Conservation (phyloP, 371 early-diverging fungal genomes). For the Mortierella polycephala region DNA sequence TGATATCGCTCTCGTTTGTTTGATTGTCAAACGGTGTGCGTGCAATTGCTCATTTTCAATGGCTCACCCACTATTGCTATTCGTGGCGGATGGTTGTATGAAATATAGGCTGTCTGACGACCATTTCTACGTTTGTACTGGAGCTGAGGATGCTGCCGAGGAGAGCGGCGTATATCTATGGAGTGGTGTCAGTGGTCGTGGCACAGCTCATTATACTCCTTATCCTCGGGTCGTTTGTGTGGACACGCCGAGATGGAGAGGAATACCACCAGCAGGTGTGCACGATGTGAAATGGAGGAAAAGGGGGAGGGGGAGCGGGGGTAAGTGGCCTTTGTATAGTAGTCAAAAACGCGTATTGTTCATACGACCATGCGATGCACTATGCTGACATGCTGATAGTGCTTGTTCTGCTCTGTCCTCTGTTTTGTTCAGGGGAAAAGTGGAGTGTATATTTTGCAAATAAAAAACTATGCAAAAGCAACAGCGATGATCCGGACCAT, state of each 20-base stretch:
- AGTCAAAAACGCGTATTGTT: no score
- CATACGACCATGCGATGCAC: no score
- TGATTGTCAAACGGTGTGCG: not conserved
- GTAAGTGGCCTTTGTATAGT: no score
- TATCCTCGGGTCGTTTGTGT: slow-evolving; percentile 63
- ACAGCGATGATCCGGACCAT: no score
- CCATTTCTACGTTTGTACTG: slow-evolving; percentile 79
- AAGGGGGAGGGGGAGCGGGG: no score
- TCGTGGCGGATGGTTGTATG: not conserved
- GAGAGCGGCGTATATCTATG: slow-evolving; percentile 60
- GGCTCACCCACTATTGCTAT: not conserved
- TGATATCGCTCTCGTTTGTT: not conserved
- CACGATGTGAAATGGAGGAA: no score
- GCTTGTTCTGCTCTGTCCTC: no score
- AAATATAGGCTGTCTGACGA: slow-evolving; percentile 70
- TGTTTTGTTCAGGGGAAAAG: no score
- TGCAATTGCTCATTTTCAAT: not conserved
- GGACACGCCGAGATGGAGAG: slow-evolving; percentile 50
- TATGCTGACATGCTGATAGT: no score
- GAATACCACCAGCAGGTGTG: no score
- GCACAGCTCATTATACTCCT: slow-evolving; percentile 64
- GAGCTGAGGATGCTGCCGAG: slow-evolving; percentile 59
- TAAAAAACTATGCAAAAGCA: no score
- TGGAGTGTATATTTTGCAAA: no score
- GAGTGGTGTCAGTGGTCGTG: slow-evolving; percentile 56